Evolutionary conservation across 1,284 basidiomycete genomes (phyloP), one percentile per base, ranked within the genome.

Genomic region (Tilletia walkeri): DNA sequence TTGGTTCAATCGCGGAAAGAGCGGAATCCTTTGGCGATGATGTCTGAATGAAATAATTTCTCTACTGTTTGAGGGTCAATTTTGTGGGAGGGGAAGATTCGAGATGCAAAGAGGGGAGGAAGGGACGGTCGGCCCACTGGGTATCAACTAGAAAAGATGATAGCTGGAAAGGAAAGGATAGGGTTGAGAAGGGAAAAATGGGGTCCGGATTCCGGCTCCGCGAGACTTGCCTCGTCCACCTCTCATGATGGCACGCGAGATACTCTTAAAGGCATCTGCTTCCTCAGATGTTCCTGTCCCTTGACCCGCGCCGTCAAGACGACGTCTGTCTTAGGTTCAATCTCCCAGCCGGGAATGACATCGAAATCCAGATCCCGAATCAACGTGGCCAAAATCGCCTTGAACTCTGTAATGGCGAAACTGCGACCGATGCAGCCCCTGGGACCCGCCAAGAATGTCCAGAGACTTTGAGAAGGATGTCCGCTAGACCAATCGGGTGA

Each of bases 391-490:
- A 78, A 69, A 24, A 78, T 16, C 9, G 73, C 66, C 59, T 77
- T 77, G 70, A 75, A 75, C 66, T 78, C 77, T 14, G 77, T 75
- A 49, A 77, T 67, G 6, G 74, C 72, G 68, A 78, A 78, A 16
- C 70, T 73, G 38, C 71, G 61, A 0, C 77, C 77, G 63, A 78
- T 76, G 72, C 77, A 79, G 24, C 67, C 67, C 50, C 76, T 77
- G 4, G 76, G 78, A 1, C 78, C 78, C 49, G 75, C 72, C 12
- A 75, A 49, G 59, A 79, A 79, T n/a, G 70, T 66, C 53, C 53
- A 56, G 65, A 76, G 73, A 0, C 68, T 71, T 7, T 69, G 70
- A 39, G 72, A 75, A 1, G 78, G 78, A 2, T 76, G 18, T 49
- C 74, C 75, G 2, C 75, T 72, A 1, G 70, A 54, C 53, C 53